Evolutionary conservation across 371 early-diverging fungal species (phyloP), one percentile per base, ranked within the genome.

Genomic region (Chytridiales sp.): DNA sequence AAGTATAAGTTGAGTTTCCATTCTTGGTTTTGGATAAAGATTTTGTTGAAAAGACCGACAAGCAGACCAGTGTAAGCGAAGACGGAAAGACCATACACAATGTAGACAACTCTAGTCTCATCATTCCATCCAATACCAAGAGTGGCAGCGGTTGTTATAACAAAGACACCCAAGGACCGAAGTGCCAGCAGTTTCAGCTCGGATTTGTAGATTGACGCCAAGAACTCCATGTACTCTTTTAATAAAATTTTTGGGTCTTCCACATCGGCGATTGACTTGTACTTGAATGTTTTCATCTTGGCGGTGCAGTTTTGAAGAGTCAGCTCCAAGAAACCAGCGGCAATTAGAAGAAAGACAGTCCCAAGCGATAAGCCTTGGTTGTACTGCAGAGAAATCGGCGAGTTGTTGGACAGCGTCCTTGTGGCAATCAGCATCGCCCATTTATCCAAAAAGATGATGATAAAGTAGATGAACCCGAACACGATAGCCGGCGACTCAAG

Each of bases 401-500:
- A 52, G 34, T 39, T 9, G 24, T 67, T 67, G 13, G 22, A 8
- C 24, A 46, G 21, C 32, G 13, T 31, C 32, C 50, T 34, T 13
- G 66, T 62, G 21, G 51, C 65, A 22, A 68, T 31, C 11, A 69
- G 59, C 27, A 66, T 40, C 13, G 49, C 40, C 68, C 68, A 72
- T 29, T 62, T 58, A 47, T 72, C 72, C 2, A 55, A 17, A 54
- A 72, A 72, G 26, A 68, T 65, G 35, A 67, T 50, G 40, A 72
- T 47, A 46, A 72, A 72, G 59, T 72, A 72, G 29, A 72, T 35
- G 27, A 68, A 65, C 34, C 72, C 72, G 43, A 72, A 72, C 15
- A 44, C 34, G 38, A 72, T 72, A 17, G 69, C 72, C 8, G 72
- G 65, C 15, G 67, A 40, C 58, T 72, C 72, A 30, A 66, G 52